phyloP scores from a whole-genome alignment of 2,329 filamentous ascomycete species.

The Trichoderma sp. region DNA sequence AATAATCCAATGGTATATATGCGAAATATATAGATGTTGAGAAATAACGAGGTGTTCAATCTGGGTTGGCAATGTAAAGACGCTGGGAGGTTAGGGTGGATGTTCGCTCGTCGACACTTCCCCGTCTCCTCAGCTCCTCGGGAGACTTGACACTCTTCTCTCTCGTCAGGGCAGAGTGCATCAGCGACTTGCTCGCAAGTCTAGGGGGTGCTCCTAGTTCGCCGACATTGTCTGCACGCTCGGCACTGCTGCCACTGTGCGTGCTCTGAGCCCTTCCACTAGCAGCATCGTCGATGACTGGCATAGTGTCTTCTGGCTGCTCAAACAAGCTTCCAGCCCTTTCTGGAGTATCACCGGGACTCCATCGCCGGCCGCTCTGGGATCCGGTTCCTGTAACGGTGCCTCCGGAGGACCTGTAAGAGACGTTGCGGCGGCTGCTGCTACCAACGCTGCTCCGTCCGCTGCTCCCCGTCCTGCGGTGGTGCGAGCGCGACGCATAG shows the following conservation, averaged over 20 bases:
- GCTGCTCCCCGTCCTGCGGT: conserved; percentile 71
- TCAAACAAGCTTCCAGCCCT: conserved; percentile 51
- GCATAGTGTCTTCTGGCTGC: conserved; percentile 32
- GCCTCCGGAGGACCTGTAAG: conserved; percentile 52
- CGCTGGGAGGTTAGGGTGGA: conserved; percentile 70
- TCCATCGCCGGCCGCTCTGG: conserved; percentile 45
- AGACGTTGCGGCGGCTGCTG: conserved; percentile 43
- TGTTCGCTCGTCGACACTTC: conserved; percentile 79
- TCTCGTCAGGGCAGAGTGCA: conserved; percentile 56
- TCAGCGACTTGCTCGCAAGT: conserved; percentile 56
- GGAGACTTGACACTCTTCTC: conserved; percentile 64
- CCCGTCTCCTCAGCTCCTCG: conserved; percentile 70
- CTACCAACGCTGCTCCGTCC: conserved; percentile 66
- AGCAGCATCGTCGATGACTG: conserved; percentile 39
- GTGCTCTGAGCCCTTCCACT: conserved; percentile 51
- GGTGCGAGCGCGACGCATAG: conserved; percentile 40
- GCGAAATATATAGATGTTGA: background rate
- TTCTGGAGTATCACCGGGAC: conserved; percentile 55
- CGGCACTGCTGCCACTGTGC: conserved; percentile 54
- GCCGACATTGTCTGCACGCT: conserved; percentile 58
- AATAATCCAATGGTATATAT: conserved; percentile 4
- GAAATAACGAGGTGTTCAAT: conserved; percentile 40
- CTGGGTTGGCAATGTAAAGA: conserved; percentile 83
- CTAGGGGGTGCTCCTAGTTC: conserved; percentile 51
- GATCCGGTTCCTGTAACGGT: conserved; percentile 26